Evolutionary conservation across 2,329 filamentous ascomycete genomes (phyloP), one percentile per base, ranked within the genome.

Genomic region (Botrytis squamosa): DNA sequence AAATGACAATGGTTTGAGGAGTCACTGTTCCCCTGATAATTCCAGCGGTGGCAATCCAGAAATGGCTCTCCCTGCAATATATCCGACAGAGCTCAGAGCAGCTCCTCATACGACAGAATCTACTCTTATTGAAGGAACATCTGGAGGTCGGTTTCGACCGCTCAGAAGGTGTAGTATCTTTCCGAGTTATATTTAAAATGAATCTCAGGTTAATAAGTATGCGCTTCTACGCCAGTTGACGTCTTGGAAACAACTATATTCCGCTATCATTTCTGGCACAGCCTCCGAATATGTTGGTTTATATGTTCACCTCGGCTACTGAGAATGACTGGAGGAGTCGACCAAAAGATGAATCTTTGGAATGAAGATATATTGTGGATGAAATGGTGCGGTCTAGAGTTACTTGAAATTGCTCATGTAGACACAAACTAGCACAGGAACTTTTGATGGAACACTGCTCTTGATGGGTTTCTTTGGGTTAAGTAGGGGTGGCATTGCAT

Each of bases 171-270:
- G 42, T 52, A 71, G 6, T 52, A 38, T 22, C 49, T 64, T 71
- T 62, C 69, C 57, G 25, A 38, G 29, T 36, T 49, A 22, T 29
- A 65, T 42, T 33, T 46, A 12, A 9, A 38, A 65, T 29, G 42
- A 44, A 40, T 8, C 36, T 4, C 42, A 49, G 36, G 18, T 42
- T 7, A 44, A 60, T 16, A 42, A 33, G 20, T 82, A 81, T 57
- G 80, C 80, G 70, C 79, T 80, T 3, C 81, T 82, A 64, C 84
- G 84, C 83, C 83, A 85, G 67, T 36, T 38, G 42, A 42, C 25
- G 22, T 60, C 67, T 29, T 38, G 18, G 5, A 60, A 16, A 70
- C n/a, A 60, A 42, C n/a, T 70, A 16, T 10, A 44, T 9, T 42
- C 18, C 8, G 25, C 38, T 5, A 5, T 55, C 4, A 60, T 46